phyloP scores from a whole-genome alignment of 495 filamentous ascomycete genomes.

The Neurospora sp. region DNA sequence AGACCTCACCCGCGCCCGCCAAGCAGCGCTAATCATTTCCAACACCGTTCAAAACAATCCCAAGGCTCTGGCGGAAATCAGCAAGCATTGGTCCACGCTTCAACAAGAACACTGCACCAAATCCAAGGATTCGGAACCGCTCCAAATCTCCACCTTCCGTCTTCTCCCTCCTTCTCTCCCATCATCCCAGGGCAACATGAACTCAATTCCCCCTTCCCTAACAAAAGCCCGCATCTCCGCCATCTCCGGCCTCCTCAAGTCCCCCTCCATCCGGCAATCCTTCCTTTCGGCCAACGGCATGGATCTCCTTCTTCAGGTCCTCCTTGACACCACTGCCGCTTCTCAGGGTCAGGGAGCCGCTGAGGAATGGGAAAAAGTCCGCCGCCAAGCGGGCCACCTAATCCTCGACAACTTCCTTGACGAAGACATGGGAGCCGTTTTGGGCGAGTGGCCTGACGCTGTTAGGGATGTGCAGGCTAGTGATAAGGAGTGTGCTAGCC shows the following conservation, averaged over 20 bases:
- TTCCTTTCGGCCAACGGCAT: slow-evolving; percentile 43
- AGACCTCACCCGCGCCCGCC: slow-evolving; percentile 23
- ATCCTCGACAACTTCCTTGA: slow-evolving; percentile 52
- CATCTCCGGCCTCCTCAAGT: slow-evolving; percentile 34
- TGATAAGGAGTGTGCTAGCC: slow-evolving; percentile 16
- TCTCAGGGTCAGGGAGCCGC: background rate
- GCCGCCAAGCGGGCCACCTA: slow-evolving; percentile 38
- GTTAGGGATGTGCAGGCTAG: slow-evolving; percentile 1
- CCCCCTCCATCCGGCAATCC: slow-evolving; percentile 32
- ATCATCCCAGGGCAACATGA: slow-evolving; percentile 18
- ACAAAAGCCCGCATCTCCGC: slow-evolving; percentile 29
- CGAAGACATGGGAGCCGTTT: slow-evolving; percentile 43
- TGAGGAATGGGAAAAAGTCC: slow-evolving; percentile 28
- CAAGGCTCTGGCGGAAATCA: slow-evolving; percentile 41
- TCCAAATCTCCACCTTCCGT: slow-evolving; percentile 11
- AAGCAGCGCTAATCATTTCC: slow-evolving; percentile 44
- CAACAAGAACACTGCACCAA: slow-evolving; percentile 19
- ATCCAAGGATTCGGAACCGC: background rate
- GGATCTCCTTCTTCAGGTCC: slow-evolving; percentile 34
- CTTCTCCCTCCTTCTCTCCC: slow-evolving; percentile 22
- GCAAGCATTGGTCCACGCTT: slow-evolving; percentile 28
- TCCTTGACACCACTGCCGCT: slow-evolving; percentile 10
- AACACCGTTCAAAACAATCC: slow-evolving; percentile 54
- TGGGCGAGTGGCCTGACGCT: slow-evolving; percentile 38
- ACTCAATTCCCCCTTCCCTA: slow-evolving; percentile 13